Conservation (phyloP, 192 early-diverging fungal species). For the Coemansia sp. region DNA sequence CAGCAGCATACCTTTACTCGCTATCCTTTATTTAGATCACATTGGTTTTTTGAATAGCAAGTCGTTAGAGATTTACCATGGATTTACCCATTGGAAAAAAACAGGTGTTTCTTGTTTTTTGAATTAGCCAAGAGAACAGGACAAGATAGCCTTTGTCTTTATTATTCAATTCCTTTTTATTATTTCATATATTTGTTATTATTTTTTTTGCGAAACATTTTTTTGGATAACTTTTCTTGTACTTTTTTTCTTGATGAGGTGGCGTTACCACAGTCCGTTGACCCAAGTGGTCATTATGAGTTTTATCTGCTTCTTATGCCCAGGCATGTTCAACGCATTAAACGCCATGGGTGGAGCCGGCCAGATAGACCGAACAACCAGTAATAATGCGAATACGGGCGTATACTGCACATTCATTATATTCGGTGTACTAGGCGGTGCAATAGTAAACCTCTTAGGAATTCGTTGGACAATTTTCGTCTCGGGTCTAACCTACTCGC, state of each 20-base stretch:
- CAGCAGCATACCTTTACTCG: no score
- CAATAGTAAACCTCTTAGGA: conserved; percentile 74
- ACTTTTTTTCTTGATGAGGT: conserved; percentile 5
- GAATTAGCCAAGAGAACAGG: background rate
- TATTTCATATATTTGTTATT: background rate
- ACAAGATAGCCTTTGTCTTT: background rate
- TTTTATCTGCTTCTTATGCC: conserved; percentile 72
- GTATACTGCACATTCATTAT: conserved; percentile 71
- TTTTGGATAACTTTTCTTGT: background rate
- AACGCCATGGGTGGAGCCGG: conserved; percentile 29
- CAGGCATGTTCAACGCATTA: conserved; percentile 72
- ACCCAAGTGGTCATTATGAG: conserved; percentile 67
- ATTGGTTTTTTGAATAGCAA: background rate
- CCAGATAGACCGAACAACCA: conserved; percentile 61
- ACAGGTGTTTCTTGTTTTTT: background rate
- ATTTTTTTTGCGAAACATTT: background rate
- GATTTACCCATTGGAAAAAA: background rate
- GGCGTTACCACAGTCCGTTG: conserved; percentile 56
- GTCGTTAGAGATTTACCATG: background rate
- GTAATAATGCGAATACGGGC: conserved; percentile 66
- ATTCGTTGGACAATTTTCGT: conserved; percentile 62
- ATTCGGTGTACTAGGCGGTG: conserved; percentile 69
- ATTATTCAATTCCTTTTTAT: background rate
- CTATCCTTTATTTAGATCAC: no score
- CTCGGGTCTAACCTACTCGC: conserved; percentile 64